Evolutionary conservation across 2,329 filamentous ascomycete genomes (phyloP).

Genomic region (Nemania diffusa): DNA sequence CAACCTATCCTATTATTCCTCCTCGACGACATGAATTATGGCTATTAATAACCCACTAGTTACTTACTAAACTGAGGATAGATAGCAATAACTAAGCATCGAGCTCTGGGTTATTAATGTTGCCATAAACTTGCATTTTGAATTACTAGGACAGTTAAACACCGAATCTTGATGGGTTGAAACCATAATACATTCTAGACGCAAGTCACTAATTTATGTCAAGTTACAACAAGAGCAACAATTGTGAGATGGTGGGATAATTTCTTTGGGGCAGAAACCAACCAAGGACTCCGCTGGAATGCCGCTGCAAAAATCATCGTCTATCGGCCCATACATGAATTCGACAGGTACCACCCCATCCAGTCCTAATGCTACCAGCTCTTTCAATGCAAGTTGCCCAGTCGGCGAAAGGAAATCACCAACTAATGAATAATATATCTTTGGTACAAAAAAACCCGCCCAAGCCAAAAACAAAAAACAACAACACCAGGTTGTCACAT

Average conservation of each 20-base stretch:
- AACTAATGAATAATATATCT: conserved; percentile 16
- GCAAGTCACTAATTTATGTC: background rate
- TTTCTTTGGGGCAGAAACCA: conserved; percentile 17
- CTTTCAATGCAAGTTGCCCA: conserved; percentile 34
- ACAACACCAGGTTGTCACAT: background rate
- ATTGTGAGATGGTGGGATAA: background rate
- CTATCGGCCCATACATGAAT: conserved; percentile 36
- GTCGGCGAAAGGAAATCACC: conserved; percentile 19
- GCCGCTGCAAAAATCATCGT: conserved; percentile 33
- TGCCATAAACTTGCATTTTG: no score
- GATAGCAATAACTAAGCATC: no score
- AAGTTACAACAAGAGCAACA: background rate
- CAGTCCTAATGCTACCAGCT: conserved; percentile 35
- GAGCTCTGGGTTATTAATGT: background rate
- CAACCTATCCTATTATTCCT: no score
- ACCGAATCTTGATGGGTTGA: background rate
- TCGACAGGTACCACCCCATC: conserved; percentile 33
- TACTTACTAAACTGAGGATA: no score
- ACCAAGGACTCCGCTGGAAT: conserved; percentile 32
- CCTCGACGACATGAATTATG: no score
- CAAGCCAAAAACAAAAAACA: conserved; percentile 4
- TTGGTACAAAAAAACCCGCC: conserved; percentile 12
- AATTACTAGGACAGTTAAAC: background rate
- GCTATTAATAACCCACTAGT: no score
- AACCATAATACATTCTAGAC: background rate